These are phyloP conservation scores for Hypoxylon sp. DNA, from an alignment of 2,329 filamentous ascomycete species.

Conservation along the genomic window DNA sequence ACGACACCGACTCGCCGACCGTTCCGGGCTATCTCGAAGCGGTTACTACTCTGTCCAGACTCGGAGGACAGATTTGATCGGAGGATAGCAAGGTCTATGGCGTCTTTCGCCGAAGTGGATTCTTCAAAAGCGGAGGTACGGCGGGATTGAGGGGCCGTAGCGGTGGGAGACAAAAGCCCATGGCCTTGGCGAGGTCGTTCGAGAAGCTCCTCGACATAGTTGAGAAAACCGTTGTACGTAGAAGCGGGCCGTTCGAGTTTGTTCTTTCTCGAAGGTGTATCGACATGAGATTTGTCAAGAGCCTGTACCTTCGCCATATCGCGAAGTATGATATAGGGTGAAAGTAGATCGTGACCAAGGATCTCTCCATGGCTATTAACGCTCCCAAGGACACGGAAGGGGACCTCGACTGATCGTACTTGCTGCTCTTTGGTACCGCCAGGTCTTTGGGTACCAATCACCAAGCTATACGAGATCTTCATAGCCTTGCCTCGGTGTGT, in stretches of 20 bases:
- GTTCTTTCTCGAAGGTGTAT: constrained; percentile 46
- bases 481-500: constrained; percentile 92
- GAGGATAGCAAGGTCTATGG: constrained; percentile 91
- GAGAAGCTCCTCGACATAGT: constrained; percentile 82
- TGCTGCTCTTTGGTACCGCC: constrained; percentile 83
- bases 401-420: constrained; percentile 90
- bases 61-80: constrained; percentile 78
- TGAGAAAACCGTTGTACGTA: constrained; percentile 75
- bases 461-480: constrained; percentile 91
- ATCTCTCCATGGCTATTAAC: constrained; percentile 91
- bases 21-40: constrained; percentile 94
- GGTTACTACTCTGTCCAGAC: constrained; percentile 85
- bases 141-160: constrained; percentile 67
- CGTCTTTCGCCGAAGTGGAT: constrained; percentile 78
- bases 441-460: constrained; percentile 90
- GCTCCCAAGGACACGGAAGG: constrained; percentile 92
- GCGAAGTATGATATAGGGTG: constrained; percentile 88
- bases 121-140: constrained; percentile 69
- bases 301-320: constrained; percentile 80
- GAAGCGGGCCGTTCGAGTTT: constrained; percentile 52
- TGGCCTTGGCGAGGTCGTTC: constrained; percentile 68
- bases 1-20: constrained; percentile 93
- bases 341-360: constrained; percentile 93
- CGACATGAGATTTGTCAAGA: constrained; percentile 56
- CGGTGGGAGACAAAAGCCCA: constrained; percentile 80